phyloP scores from a whole-genome alignment of 2,329 filamentous ascomycete genomes.

The Dichotomopilus funicola region DNA sequence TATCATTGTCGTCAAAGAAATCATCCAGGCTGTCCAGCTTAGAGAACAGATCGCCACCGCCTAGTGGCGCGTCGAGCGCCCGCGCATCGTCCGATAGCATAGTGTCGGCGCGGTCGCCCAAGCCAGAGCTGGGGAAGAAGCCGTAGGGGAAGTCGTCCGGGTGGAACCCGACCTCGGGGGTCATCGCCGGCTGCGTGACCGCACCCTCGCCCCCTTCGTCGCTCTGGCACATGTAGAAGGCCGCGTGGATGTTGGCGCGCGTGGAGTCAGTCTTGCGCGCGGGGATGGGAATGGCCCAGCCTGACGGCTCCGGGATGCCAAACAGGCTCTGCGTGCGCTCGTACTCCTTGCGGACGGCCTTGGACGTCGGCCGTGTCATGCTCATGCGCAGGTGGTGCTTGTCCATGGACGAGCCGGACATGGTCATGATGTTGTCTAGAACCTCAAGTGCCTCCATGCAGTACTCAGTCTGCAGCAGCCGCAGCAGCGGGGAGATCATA shows the following conservation, averaged over 20 bases:
- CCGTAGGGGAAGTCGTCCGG: conserved; percentile 79
- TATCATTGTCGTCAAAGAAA: conserved; percentile 61
- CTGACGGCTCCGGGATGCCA: conserved; percentile 90
- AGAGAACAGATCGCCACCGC: conserved; percentile 62
- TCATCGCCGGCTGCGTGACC: conserved; percentile 55
- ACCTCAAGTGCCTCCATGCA: conserved; percentile 90
- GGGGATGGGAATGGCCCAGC: conserved; percentile 92
- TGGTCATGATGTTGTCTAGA: conserved; percentile 89
- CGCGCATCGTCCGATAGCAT: conserved; percentile 85
- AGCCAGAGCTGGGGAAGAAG: conserved; percentile 61
- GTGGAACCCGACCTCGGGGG: conserved; percentile 87
- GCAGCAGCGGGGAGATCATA: conserved; percentile 84
- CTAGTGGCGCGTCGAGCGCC: conserved; percentile 61
- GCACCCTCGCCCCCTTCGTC: conserved; percentile 57
- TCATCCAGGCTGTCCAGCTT: conserved; percentile 75
- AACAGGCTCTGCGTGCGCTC: conserved; percentile 91
- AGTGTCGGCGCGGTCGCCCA: conserved; percentile 71
- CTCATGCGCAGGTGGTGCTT: conserved; percentile 95
- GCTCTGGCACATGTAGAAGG: conserved; percentile 87
- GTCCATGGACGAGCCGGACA: conserved; percentile 87
- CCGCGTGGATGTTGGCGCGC: conserved; percentile 85
- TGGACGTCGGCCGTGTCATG: conserved; percentile 84
- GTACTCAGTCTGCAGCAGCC: conserved; percentile 85
- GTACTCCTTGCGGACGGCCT: conserved; percentile 85
- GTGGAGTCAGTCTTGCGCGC: conserved; percentile 84